Conservation (phyloP, 2,329 filamentous ascomycete genomes). For the Drechslerella stenobrocha region DNA sequence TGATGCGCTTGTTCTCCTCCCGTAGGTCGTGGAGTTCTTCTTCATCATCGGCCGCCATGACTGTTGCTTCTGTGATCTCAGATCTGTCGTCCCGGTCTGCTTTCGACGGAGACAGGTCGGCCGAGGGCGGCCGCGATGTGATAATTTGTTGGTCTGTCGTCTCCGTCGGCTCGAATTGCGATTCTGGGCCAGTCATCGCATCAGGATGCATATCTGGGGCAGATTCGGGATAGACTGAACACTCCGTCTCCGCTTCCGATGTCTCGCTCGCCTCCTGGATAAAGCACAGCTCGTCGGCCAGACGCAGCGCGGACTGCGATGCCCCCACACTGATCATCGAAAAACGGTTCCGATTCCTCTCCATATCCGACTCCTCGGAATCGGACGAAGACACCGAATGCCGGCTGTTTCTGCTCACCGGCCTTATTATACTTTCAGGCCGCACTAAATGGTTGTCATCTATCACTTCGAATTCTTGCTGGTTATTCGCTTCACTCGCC, state of each 20-base stretch:
- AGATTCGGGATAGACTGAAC: constrained; percentile 44
- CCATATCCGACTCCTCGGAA: constrained; percentile 59
- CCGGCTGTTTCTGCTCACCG: constrained; percentile 46
- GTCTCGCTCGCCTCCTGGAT: constrained; percentile 65
- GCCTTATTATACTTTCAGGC: constrained; percentile 50
- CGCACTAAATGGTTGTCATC: constrained; percentile 27
- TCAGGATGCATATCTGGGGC: constrained; percentile 28
- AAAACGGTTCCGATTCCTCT: constrained; percentile 67
- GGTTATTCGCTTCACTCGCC: constrained; percentile 51
- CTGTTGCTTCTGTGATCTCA: constrained; percentile 59
- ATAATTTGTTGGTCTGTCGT: constrained; percentile 31
- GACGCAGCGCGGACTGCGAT: constrained; percentile 68
- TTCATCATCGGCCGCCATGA: constrained; percentile 48
- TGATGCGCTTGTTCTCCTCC: constrained; percentile 43
- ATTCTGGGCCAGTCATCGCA: constrained; percentile 14
- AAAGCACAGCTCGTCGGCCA: constrained; percentile 89
- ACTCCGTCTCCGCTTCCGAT: constrained; percentile 45
- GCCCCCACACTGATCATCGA: constrained; percentile 67
- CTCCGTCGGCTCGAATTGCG: constrained; percentile 32
- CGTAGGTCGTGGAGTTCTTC: constrained; percentile 36
- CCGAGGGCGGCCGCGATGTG: constrained; percentile 37
- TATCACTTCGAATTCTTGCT: constrained; percentile 53
- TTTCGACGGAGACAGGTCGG: constrained; percentile 28
- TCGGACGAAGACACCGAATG: constrained; percentile 41
- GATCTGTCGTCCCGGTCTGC: constrained; percentile 68